Percentiles rank a stretch among this genome's conserved stretches.
phyloP scores from a whole-genome alignment of 345 rosid species.

The Eucalyptus marginata region DNA sequence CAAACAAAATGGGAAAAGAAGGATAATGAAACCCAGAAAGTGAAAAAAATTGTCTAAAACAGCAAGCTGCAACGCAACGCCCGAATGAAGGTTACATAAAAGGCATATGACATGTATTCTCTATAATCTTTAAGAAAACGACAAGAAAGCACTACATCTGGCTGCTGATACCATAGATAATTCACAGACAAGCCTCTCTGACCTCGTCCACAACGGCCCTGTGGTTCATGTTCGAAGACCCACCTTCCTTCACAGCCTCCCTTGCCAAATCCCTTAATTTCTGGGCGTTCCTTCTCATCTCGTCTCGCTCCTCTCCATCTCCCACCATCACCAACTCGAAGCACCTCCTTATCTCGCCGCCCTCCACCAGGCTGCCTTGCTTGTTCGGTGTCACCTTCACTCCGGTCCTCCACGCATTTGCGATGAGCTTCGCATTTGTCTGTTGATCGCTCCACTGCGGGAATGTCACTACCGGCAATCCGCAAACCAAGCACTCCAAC shows the following conservation, averaged over 20 bases:
- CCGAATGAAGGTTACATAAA: not conserved
- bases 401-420: conserved; percentile 13
- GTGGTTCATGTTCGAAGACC: not conserved
- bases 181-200: not conserved
- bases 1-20: not conserved
- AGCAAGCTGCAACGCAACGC: not conserved
- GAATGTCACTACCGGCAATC: conserved; percentile 6
- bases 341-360: not conserved
- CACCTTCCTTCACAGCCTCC: conserved; percentile 6
- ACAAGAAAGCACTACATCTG: not conserved
- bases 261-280: not conserved
- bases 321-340: no score
- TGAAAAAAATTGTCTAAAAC: not conserved
- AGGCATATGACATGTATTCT: not conserved
- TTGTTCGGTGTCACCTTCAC: not conserved
- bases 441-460: conserved; percentile 12
- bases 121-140: not conserved
- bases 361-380: not conserved
- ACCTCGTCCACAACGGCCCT: not conserved
- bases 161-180: not conserved
- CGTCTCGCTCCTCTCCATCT: no score
- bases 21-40: not conserved
- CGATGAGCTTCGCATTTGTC: conserved; percentile 13
- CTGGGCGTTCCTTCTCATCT: no score
- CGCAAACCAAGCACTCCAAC: conserved; percentile 9